A percentile compares a stretch with the other conserved stretches of the same genome.
Conservation (phyloP, 306 rosid species). For the Castanospermum australe region DNA sequence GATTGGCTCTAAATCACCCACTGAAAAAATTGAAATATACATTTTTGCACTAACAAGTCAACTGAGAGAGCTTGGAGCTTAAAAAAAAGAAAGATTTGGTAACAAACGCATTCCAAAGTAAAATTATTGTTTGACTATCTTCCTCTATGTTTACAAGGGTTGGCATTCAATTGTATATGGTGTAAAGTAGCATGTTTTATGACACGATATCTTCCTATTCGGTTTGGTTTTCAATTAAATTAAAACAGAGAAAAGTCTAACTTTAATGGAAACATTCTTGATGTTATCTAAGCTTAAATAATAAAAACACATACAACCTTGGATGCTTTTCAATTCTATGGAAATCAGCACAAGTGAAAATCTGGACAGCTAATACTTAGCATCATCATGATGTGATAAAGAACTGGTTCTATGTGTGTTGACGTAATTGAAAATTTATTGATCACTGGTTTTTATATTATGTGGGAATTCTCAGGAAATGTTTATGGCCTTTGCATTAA, state of each 20-base stretch:
- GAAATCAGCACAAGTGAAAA: neutral
- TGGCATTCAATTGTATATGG: neutral
- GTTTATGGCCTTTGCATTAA: neutral
- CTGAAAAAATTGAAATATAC: neutral
- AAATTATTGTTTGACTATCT: neutral
- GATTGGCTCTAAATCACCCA: slow-evolving; percentile 20
- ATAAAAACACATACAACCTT: neutral
- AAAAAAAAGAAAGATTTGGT: neutral
- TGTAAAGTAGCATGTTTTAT: neutral
- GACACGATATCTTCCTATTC: neutral
- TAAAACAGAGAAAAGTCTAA: neutral
- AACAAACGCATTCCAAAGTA: neutral
- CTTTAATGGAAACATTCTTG: neutral
- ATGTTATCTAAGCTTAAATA: neutral
- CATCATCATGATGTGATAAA: neutral
- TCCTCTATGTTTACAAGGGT: neutral
- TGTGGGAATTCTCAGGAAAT: neutral
- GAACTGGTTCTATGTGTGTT: neutral
- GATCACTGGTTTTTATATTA: slow-evolving; percentile 1
- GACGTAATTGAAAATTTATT: neutral
- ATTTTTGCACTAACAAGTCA: slow-evolving; percentile 15
- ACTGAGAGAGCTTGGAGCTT: neutral
- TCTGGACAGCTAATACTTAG: slow-evolving; percentile 13
- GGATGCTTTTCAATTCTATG: neutral
- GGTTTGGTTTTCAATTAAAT: neutral